These are phyloP conservation scores for Clarireedia hainanense DNA, from an alignment of 2,329 filamentous ascomycete species.

Conservation along the genomic window DNA sequence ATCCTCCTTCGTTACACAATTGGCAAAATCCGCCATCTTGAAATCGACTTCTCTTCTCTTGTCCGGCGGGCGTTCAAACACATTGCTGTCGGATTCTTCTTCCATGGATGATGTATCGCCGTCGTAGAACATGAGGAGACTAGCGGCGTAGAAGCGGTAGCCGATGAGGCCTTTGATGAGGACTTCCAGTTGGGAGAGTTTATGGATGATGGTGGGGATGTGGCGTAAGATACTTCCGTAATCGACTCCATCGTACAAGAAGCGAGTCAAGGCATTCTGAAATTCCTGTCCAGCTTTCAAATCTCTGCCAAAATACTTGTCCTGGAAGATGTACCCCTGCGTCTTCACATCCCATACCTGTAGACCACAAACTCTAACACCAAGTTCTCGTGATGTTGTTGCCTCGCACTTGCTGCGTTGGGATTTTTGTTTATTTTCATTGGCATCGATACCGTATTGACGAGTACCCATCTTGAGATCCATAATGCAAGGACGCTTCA, in stretches of 20 bases:
- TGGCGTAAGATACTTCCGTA: constrained; percentile 73
- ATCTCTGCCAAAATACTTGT: constrained; percentile 93
- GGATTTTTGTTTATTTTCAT: constrained; percentile 84
- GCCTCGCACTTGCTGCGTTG: constrained; percentile 87
- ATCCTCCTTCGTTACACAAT: constrained; percentile 88
- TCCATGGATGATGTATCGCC: constrained; percentile 58
- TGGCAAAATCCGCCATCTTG: constrained; percentile 98
- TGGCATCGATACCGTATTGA: constrained; percentile 90
- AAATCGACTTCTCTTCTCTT: constrained; percentile 62
- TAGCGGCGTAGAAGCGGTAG: constrained; percentile 93
- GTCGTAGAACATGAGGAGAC: constrained; percentile 91
- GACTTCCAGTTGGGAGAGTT: constrained; percentile 72
- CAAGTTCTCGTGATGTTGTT: constrained; percentile 85
- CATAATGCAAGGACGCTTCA: constrained; percentile 94
- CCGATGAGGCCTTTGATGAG: constrained; percentile 74
- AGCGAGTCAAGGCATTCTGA: constrained; percentile 77
- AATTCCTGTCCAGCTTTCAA: constrained; percentile 85
- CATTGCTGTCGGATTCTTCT: constrained; percentile 35
- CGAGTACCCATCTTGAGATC: constrained; percentile 98
- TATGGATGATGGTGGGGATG: constrained; percentile 79
- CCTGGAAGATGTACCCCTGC: constrained; percentile 85
- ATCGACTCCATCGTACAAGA: constrained; percentile 84
- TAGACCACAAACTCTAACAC: constrained; percentile 89
- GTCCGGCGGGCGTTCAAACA: constrained; percentile 33
- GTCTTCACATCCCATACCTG: constrained; percentile 88